Conservation (phyloP, 2,329 filamentous ascomycete genomes). For the Venturia asperata region DNA sequence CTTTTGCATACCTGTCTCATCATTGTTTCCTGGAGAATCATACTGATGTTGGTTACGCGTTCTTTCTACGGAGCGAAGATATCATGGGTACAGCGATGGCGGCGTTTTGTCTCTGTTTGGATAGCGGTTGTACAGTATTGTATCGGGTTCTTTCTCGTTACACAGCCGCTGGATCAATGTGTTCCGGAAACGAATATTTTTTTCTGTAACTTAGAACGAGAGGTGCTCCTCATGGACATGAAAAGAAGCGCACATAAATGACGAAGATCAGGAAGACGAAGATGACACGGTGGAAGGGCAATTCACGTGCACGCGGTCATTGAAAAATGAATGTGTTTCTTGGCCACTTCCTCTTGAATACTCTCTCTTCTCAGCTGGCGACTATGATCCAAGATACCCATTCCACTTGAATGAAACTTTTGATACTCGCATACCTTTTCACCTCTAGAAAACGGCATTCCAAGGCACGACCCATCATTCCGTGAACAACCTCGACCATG, state of each 20-base stretch:
- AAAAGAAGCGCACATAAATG: neutral
- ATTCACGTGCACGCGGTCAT: too few species aligned
- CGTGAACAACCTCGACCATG: too few species aligned
- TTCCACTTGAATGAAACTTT: too few species aligned
- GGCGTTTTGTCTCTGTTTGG: neutral
- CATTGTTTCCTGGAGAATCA: neutral
- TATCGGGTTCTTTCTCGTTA: neutral
- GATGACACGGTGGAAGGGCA: too few species aligned
- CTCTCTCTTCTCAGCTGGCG: too few species aligned
- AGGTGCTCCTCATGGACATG: neutral
- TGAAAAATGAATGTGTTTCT: too few species aligned
- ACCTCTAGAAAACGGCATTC: too few species aligned
- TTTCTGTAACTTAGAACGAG: neutral
- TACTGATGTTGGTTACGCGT: neutral
- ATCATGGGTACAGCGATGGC: neutral
- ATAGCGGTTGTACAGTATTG: neutral
- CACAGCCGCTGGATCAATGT: neutral
- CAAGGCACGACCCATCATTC: too few species aligned
- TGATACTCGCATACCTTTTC: too few species aligned
- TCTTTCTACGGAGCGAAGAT: neutral
- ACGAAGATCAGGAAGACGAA: neutral
- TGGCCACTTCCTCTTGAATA: too few species aligned
- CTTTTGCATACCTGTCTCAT: neutral
- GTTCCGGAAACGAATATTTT: neutral
- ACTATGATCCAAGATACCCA: too few species aligned